Base-by-base conservation (phyloP, 768 basidiomycete genomes). In the Trametes cubensis region DNA sequence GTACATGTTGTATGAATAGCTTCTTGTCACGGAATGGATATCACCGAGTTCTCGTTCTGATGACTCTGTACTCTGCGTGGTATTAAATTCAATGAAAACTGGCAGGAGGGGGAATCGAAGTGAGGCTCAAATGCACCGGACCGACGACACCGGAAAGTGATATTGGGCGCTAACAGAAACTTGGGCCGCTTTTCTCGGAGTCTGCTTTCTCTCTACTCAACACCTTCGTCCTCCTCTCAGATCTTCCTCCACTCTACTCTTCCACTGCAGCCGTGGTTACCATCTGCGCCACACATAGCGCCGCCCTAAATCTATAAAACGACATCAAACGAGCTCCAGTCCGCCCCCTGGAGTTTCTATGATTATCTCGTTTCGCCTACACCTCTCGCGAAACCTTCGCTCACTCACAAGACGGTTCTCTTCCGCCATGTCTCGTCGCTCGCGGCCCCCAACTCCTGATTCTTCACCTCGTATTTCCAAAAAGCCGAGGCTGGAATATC, bases 371-470 rank as follows among this genome's bases (percentile, higher is more conserved):
- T 20, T 51, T 11, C 42, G 21, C 21, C 17, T 13, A 6, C 42
- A 25, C 4, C 20, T 51, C 6, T 21, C 38, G 53, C 60, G 45
- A 45, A 30, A 40, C 20, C 38, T 57, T 5, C 61, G 48, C 49
- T 57, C 50, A 21, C 20, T 46, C 42, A 46, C 41, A 30, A 56
- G 55, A 20, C 48, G 38, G 18, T 52, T 51, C 50, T n/a, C 41
- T 2, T 52, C 48, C 38, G 55, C 51, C 25, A 86, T 88, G 85
- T 77, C 80, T 45, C 78, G 83, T 68, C 85, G 86, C 64, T 73
- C 80, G 0, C 76, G 73, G 41, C 84, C 85, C 23, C 64, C 76
- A 30, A 84, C 85, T 20, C 79, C 79, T 18, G 73, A 80, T 7
- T 77, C 80, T 6, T 72, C 82, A n/a, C 67, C 68, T 28, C 69